Conservation (phyloP, 148 eudicot species). For the Talinum fruticosum region DNA sequence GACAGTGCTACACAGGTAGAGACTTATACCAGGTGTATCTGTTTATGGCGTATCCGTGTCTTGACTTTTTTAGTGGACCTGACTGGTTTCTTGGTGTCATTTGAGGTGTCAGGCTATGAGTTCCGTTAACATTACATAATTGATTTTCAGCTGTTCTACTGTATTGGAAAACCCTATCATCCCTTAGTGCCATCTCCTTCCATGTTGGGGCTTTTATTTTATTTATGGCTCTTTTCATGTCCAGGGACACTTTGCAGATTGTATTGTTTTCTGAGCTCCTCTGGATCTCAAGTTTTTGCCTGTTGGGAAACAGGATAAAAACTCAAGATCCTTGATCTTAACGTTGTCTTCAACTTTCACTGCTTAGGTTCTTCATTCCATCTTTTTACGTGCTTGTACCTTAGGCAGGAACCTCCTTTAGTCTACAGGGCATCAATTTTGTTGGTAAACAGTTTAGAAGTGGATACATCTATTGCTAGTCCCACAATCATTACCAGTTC, state of each 20-base stretch:
- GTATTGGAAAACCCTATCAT: background rate
- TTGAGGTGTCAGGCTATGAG: background rate
- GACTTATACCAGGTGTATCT: background rate
- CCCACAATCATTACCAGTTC: background rate
- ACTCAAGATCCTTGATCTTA: background rate
- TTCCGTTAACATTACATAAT: background rate
- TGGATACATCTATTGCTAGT: background rate
- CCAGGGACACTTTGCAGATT: background rate
- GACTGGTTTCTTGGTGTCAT: background rate
- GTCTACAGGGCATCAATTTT: background rate
- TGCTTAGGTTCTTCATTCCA: background rate
- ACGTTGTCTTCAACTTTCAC: background rate
- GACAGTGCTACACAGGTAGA: background rate
- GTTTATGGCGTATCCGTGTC: background rate
- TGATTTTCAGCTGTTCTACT: background rate
- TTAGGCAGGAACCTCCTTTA: background rate
- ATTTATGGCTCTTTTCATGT: background rate
- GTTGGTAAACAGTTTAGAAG: background rate
- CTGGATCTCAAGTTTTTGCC: background rate
- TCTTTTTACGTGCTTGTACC: too few relatives aligned
- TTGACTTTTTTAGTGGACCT: background rate
- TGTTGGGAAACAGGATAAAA: background rate
- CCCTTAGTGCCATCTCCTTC: background rate
- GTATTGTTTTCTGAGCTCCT: background rate
- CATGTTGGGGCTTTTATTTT: background rate